Conservation (phyloP, 2,329 filamentous ascomycete species). For the Amphichorda felina region DNA sequence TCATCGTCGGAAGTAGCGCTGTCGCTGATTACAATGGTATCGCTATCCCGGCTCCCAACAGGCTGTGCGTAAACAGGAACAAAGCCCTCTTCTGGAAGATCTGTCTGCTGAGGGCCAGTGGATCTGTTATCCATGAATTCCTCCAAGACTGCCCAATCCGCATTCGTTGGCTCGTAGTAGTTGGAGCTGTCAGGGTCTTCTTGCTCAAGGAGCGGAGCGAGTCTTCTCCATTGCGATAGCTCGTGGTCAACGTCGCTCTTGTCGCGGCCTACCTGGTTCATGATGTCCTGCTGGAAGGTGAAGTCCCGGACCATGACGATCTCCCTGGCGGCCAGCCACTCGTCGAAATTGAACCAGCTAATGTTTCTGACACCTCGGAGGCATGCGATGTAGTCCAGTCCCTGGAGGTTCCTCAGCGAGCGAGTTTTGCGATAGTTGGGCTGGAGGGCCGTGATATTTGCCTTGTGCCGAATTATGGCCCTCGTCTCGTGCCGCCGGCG, state of each 20-base stretch:
- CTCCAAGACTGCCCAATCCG: not conserved
- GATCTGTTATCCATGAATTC: not conserved
- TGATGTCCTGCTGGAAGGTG: slow-evolving; percentile 15
- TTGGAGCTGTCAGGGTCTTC: not conserved
- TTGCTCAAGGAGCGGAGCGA: slow-evolving; percentile 7
- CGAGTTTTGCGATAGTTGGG: slow-evolving; percentile 25
- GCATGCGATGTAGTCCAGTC: slow-evolving; percentile 28
- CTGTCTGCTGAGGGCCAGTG: not conserved
- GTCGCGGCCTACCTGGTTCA: slow-evolving; percentile 8
- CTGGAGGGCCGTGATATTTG: slow-evolving; percentile 18
- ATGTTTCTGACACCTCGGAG: slow-evolving; percentile 30
- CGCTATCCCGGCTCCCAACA: not conserved
- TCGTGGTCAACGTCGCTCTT: slow-evolving; percentile 6
- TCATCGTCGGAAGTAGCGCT: no score
- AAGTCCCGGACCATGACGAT: slow-evolving; percentile 13
- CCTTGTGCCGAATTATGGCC: slow-evolving; percentile 11
- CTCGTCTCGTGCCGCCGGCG: slow-evolving; percentile 24
- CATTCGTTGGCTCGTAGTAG: not conserved
- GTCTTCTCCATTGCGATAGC: slow-evolving; percentile 8
- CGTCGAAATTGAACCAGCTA: slow-evolving; percentile 26
- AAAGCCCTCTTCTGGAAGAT: not conserved
- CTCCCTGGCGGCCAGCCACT: slow-evolving; percentile 5
- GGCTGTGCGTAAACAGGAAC: not conserved
- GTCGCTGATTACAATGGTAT: no score
- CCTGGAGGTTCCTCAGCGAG: slow-evolving; percentile 27